These are phyloP conservation scores for Rosa multiflora DNA, from an alignment of 306 rosid species.

Conservation along the genomic window DNA sequence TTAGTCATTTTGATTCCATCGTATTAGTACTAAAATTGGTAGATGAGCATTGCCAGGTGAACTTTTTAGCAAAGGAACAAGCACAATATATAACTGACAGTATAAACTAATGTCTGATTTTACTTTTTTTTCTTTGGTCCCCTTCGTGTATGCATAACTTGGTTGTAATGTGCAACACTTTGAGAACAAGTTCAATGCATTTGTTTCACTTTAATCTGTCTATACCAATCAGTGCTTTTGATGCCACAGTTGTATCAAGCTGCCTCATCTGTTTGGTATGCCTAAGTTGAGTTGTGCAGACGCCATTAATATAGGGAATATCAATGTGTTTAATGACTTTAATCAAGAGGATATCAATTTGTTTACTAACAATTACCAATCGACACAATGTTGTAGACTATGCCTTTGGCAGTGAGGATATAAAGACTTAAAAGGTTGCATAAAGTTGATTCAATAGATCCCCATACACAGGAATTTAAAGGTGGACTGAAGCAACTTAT, in stretches of 20 bases:
- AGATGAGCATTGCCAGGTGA: too few species aligned
- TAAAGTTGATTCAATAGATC: neutral
- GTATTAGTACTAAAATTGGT: neutral
- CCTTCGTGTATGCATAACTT: too few species aligned
- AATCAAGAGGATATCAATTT: neutral
- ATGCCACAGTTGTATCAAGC: neutral
- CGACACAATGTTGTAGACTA: neutral
- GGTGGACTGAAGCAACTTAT: neutral
- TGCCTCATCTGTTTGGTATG: neutral
- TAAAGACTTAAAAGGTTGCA: neutral
- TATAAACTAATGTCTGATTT: too few species aligned
- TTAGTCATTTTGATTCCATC: neutral
- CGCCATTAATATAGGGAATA: neutral
- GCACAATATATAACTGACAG: too few species aligned
- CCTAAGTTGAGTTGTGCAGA: neutral
- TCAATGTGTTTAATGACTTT: too few species aligned
- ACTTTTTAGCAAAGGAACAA: too few species aligned
- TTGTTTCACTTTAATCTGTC: neutral
- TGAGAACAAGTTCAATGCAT: neutral
- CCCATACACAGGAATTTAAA: neutral
- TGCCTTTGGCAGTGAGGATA: neutral
- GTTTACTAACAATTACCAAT: neutral
- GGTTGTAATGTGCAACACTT: neutral
- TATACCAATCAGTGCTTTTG: neutral
- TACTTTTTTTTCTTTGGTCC: too few species aligned